Conservation (phyloP, 23 red algal genomes). For the Gracilaria domingensis region DNA sequence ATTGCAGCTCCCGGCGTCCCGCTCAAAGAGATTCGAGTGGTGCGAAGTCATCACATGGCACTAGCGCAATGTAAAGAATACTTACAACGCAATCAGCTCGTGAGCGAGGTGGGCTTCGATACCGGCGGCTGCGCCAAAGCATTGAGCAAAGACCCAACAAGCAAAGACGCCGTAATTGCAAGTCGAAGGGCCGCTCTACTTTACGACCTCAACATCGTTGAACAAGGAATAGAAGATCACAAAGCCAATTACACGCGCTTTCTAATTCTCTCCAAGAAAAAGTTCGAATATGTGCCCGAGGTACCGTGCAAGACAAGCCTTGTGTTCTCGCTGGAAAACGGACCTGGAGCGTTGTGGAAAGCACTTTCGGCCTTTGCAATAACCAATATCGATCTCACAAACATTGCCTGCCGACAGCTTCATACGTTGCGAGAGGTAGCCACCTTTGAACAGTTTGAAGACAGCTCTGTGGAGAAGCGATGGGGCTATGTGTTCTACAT, state of each 20-base stretch:
- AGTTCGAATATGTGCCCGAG: conserved; percentile 5
- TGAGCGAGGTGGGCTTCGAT: conserved; percentile 80
- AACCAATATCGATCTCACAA: conserved; percentile 88
- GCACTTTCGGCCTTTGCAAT: conserved; percentile 89
- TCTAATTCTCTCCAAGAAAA: conserved; percentile 72
- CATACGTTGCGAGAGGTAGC: conserved; percentile 41
- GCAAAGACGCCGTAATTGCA: conserved; percentile 78
- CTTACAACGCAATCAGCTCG: conserved; percentile 53
- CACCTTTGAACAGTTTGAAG: neutral
- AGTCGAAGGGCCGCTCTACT: conserved; percentile 81
- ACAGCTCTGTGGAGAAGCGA: conserved; percentile 40
- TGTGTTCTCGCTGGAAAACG: conserved; percentile 90
- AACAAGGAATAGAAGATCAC: conserved; percentile 89
- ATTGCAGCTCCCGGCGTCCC: conserved; percentile 70
- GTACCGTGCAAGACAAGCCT: conserved; percentile 86
- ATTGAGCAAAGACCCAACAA: conserved; percentile 51
- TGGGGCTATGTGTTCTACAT: conserved; percentile 98
- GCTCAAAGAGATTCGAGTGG: conserved; percentile 65
- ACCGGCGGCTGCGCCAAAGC: conserved; percentile 87
- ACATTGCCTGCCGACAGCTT: conserved; percentile 94
- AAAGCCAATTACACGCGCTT: conserved; percentile 95
- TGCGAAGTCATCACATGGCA: conserved; percentile 90
- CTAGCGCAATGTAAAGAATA: conserved; percentile 91
- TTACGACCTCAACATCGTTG: conserved; percentile 90
- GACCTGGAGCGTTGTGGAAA: conserved; percentile 77